Conservation (phyloP, 2,329 filamentous ascomycete species). For the Myriangium duriaei region DNA sequence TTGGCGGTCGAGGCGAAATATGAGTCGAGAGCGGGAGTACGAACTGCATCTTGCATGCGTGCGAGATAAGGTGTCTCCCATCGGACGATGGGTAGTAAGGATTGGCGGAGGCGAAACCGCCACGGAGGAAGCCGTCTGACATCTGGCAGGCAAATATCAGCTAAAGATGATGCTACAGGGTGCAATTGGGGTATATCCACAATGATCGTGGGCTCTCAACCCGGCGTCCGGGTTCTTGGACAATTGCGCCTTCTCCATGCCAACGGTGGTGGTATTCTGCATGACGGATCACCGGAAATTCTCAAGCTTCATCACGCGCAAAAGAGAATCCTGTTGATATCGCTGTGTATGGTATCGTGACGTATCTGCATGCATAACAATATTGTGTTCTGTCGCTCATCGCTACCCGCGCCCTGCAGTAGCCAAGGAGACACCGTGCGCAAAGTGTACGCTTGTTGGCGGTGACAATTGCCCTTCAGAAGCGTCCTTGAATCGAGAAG, state of each 20-base stretch:
- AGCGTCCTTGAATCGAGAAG: too few relatives aligned
- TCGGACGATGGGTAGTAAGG: conserved; percentile 72
- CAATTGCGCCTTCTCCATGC: conserved; percentile 6
- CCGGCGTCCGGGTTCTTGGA: conserved; percentile 50
- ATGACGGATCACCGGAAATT: not conserved
- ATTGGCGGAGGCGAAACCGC: conserved; percentile 76
- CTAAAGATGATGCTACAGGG: not conserved
- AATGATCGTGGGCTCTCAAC: conserved; percentile 59
- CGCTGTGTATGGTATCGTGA: too few relatives aligned
- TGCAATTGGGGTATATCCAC: conserved; percentile 21
- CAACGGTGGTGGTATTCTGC: conserved; percentile 1
- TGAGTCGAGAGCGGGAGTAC: conserved; percentile 75
- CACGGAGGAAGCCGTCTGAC: conserved; percentile 64
- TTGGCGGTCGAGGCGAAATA: conserved; percentile 97
- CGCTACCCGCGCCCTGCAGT: not conserved
- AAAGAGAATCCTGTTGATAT: too few relatives aligned
- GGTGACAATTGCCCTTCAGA: too few relatives aligned
- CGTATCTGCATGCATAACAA: not conserved
- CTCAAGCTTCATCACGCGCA: too few relatives aligned
- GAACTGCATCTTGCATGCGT: conserved; percentile 65
- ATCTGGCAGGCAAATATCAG: conserved; percentile 4
- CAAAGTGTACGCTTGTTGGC: too few relatives aligned
- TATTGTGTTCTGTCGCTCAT: not conserved
- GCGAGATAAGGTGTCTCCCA: conserved; percentile 94
- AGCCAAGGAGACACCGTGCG: too few relatives aligned